Evolutionary conservation across 352 stramenopile genomes (phyloP).

Genomic region (Pythium biforme): DNA sequence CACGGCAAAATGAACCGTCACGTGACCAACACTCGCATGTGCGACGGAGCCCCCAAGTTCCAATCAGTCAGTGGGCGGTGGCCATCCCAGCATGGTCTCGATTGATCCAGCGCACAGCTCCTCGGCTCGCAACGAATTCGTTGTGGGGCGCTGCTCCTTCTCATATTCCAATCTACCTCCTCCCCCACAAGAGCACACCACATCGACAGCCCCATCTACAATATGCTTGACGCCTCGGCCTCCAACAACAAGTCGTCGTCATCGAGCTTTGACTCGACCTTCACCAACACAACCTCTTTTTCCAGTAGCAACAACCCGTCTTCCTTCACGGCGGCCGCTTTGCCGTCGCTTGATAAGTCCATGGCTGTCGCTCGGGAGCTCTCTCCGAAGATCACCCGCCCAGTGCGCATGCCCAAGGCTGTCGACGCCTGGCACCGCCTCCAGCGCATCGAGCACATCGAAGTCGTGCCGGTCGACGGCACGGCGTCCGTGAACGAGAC

Average conservation of each 20-base stretch:
- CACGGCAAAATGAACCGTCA: not conserved
- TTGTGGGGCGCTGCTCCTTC: too few relatives aligned
- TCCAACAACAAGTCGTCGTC: not conserved
- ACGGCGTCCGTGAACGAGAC: not conserved
- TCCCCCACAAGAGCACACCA: too few relatives aligned
- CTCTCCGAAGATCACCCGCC: conserved; percentile 1
- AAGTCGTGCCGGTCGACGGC: not conserved
- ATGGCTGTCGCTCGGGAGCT: not conserved
- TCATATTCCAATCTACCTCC: too few relatives aligned
- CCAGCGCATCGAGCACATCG: conserved; percentile 5
- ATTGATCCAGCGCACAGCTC: too few relatives aligned
- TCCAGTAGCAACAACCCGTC: too few relatives aligned
- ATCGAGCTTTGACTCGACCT: too few relatives aligned
- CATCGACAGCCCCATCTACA: too few relatives aligned
- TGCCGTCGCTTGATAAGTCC: conserved; percentile 2
- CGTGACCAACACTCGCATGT: not conserved
- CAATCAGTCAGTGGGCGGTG: too few relatives aligned
- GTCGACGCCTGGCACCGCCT: conserved; percentile 12
- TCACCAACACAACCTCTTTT: too few relatives aligned
- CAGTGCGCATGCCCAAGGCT: not conserved
- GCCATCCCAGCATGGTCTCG: too few relatives aligned
- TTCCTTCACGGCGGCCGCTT: not conserved
- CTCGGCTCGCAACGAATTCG: too few relatives aligned
- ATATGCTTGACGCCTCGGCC: not conserved
- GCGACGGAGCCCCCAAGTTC: too few relatives aligned